Evolutionary conservation across 345 rosid species (phyloP).

Genomic region (Turnera subulata): DNA sequence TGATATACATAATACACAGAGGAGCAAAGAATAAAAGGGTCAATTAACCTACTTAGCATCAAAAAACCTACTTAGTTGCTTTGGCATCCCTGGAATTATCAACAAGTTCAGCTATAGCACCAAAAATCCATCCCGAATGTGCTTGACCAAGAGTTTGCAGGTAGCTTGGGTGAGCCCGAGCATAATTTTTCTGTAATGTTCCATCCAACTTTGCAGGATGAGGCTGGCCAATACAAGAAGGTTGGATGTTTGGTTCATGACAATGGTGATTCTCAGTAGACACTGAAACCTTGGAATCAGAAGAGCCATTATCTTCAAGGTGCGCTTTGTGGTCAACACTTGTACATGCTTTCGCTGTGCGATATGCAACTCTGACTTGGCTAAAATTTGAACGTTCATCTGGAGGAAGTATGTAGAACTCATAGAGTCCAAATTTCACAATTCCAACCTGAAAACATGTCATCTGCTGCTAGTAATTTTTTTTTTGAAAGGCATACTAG

Average conservation of each 20-base stretch:
- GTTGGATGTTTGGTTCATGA: constrained; percentile 1
- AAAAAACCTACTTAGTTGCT: constrained; percentile 24
- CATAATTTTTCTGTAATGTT: constrained; percentile 23
- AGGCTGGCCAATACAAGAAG: constrained; percentile 6
- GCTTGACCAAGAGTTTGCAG: constrained; percentile 35
- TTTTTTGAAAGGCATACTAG: too few species aligned
- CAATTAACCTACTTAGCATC: background rate
- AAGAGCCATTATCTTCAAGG: constrained; percentile 6
- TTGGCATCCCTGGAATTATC: constrained; percentile 37
- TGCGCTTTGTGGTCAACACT: constrained; percentile 2
- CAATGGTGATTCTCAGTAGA: constrained; percentile 6
- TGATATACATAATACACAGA: too few species aligned
- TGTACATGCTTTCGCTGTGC: constrained; percentile 1
- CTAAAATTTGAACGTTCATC: constrained; percentile 11
- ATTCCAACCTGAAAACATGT: constrained; percentile 23
- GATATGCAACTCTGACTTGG: constrained; percentile 25
- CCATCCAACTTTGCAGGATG: constrained; percentile 2
- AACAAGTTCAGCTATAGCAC: constrained; percentile 38
- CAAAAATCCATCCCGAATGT: constrained; percentile 39
- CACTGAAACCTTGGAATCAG: constrained; percentile 6
- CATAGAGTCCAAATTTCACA: constrained; percentile 12
- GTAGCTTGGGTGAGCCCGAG: constrained; percentile 30
- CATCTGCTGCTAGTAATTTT: background rate
- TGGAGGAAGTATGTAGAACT: constrained; percentile 31
- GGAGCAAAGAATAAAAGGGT: background rate